These are phyloP conservation scores for Ailanthus altissimus DNA, from an alignment of 345 rosid species.

Conservation along the genomic window DNA sequence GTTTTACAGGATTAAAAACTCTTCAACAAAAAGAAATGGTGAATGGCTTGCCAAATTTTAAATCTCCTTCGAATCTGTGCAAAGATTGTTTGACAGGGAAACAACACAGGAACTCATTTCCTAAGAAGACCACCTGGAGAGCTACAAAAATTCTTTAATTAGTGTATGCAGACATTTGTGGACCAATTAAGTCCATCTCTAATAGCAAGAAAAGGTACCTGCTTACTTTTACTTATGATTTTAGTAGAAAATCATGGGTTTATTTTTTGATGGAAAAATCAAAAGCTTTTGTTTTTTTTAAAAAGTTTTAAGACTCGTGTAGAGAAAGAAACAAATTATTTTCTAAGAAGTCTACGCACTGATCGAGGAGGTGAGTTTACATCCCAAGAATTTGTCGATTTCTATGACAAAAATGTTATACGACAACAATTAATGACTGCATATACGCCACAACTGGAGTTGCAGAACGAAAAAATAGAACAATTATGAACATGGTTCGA, in stretches of 20 bases:
- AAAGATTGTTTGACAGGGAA: too few species aligned
- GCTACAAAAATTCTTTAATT: not conserved
- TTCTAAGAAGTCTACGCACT: not conserved
- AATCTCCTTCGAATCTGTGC: too few species aligned
- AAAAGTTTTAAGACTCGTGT: conserved; percentile 1
- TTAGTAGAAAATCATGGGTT: not conserved
- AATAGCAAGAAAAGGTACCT: not conserved
- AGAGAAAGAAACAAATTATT: not conserved
- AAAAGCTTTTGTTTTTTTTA: not conserved
- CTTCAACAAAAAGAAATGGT: too few species aligned
- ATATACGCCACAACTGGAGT: not conserved
- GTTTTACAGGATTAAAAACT: not conserved
- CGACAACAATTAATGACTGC: not conserved
- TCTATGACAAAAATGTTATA: not conserved
- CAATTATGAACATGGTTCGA: not conserved
- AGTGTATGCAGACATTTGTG: conserved; percentile 4
- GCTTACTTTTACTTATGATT: conserved; percentile 17
- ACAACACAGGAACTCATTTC: not conserved
- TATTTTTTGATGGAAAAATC: not conserved
- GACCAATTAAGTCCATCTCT: not conserved
- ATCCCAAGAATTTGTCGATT: not conserved
- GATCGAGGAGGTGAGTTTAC: not conserved
- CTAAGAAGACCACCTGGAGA: not conserved
- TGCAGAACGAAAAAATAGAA: not conserved
- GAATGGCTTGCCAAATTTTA: too few species aligned